Percentiles rank a stretch among this genome's conserved stretches.
These are phyloP conservation scores for Diversispora epigaea DNA, from an alignment of 192 early-diverging fungal species.

Conservation along the genomic window DNA sequence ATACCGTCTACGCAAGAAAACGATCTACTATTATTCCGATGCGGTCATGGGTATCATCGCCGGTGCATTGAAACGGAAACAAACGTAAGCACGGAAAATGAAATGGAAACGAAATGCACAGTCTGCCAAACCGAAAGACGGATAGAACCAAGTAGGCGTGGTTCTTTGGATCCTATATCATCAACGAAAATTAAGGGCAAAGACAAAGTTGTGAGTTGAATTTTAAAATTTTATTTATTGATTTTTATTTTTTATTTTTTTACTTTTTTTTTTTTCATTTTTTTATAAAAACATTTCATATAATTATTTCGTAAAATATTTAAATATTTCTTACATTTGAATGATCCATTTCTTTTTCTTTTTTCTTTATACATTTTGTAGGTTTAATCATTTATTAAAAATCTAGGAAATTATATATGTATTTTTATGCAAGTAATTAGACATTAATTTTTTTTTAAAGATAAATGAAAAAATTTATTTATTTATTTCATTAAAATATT, in stretches of 20 bases:
- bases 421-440: too few relatives aligned
- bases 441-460: too few relatives aligned
- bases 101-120: conserved; percentile 17
- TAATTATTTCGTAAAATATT: too few relatives aligned
- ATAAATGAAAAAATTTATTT: too few relatives aligned
- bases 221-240: not conserved
- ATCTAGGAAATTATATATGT: too few relatives aligned
- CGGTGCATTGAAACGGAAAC: conserved; percentile 44
- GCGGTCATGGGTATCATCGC: conserved; percentile 57
- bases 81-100: not conserved
- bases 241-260: not conserved
- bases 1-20: conserved; percentile 34
- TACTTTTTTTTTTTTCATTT: conserved; percentile 22
- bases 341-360: too few relatives aligned
- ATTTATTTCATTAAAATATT: too few relatives aligned
- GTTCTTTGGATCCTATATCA: not conserved
- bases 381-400: too few relatives aligned
- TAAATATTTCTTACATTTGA: too few relatives aligned
- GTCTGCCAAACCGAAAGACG: conserved; percentile 31
- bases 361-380: too few relatives aligned
- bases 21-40: conserved; percentile 50
- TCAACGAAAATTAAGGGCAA: conserved; percentile 13
- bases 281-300: not conserved
- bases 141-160: not conserved
- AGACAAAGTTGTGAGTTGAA: conserved; percentile 22